A percentile compares a stretch with the other conserved stretches of the same genome.
Conservation (phyloP, 2,329 filamentous ascomycete species). For the Hypoxylon sp. region DNA sequence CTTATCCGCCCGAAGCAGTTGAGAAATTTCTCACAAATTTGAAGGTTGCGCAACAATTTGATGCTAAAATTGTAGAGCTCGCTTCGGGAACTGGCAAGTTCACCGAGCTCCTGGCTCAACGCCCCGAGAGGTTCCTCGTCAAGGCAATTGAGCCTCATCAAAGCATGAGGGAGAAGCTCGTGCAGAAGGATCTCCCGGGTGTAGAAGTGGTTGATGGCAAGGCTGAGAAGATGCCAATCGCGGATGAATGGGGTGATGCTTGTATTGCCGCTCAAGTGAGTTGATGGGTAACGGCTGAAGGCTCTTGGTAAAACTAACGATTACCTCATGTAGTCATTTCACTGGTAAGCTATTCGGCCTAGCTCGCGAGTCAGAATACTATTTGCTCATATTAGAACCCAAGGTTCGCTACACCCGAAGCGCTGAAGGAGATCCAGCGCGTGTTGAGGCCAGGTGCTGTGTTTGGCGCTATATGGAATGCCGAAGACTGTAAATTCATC, state of each 20-base stretch:
- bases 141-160: constrained; percentile 74
- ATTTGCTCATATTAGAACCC: constrained; percentile 15
- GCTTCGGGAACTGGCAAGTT: constrained; percentile 79
- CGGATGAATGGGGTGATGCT: constrained; percentile 72
- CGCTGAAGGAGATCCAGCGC: constrained; percentile 75
- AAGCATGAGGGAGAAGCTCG: constrained; percentile 74
- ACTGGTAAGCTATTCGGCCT: constrained; percentile 61
- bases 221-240: constrained; percentile 68
- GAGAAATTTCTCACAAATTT: constrained; percentile 68
- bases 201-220: constrained; percentile 70
- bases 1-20: constrained; percentile 72
- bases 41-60: constrained; percentile 61
- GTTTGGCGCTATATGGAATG: constrained; percentile 79
- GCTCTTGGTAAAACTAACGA: constrained; percentile 24
- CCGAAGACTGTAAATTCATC: constrained; percentile 73
- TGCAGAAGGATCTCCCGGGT: constrained; percentile 66
- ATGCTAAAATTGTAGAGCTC: constrained; percentile 71
- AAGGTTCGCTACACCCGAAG: constrained; percentile 76
- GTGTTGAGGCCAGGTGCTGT: constrained; percentile 71
- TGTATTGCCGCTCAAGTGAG: constrained; percentile 76
- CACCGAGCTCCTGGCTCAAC: constrained; percentile 70
- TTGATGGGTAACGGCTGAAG: constrained; percentile 2
- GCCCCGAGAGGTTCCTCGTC: constrained; percentile 71
- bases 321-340: constrained; percentile 54
- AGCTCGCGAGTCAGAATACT: neutral